A percentile compares a stretch with the other conserved stretches of the same genome.
phyloP scores from a whole-genome alignment of 2,329 filamentous ascomycete genomes.

The Phialocephala subalpina region DNA sequence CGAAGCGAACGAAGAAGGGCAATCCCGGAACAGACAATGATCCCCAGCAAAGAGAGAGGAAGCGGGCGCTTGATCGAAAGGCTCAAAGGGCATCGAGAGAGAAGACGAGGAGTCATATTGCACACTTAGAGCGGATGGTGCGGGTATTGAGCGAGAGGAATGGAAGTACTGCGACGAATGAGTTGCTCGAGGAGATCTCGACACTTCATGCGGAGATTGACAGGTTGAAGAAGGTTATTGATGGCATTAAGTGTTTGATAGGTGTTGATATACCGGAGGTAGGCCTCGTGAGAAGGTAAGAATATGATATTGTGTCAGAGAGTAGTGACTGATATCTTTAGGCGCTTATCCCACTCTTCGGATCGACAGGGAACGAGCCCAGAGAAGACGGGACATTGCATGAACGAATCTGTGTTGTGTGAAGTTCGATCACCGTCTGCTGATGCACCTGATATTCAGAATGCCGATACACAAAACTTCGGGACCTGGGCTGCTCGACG shows the following conservation, averaged over 20 bases:
- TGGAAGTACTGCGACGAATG: slow-evolving; percentile 24
- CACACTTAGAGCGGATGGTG: slow-evolving; percentile 32
- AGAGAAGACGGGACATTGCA: neutral
- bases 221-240: slow-evolving; percentile 32
- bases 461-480: neutral
- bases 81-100: slow-evolving; percentile 33
- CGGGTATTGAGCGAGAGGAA: slow-evolving; percentile 31
- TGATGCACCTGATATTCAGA: neutral
- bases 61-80: slow-evolving; percentile 33
- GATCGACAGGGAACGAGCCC: neutral
- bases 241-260: slow-evolving; percentile 27
- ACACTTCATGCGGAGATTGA: slow-evolving; percentile 29
- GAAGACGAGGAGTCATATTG: slow-evolving; percentile 31
- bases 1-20: slow-evolving; percentile 7
- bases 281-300: neutral
- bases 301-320: neutral
- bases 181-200: slow-evolving; percentile 30
- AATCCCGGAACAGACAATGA: slow-evolving; percentile 12
- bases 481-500: neutral
- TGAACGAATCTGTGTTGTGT: neutral
- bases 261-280: slow-evolving; percentile 12
- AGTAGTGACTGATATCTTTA: neutral
- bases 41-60: slow-evolving; percentile 27
- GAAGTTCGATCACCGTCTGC: neutral
- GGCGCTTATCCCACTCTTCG: neutral